A percentile compares a stretch with the other conserved stretches of the same genome.
These are phyloP conservation scores for Spergularia bocconei DNA, from an alignment of 148 eudicot genomes.

Conservation along the genomic window DNA sequence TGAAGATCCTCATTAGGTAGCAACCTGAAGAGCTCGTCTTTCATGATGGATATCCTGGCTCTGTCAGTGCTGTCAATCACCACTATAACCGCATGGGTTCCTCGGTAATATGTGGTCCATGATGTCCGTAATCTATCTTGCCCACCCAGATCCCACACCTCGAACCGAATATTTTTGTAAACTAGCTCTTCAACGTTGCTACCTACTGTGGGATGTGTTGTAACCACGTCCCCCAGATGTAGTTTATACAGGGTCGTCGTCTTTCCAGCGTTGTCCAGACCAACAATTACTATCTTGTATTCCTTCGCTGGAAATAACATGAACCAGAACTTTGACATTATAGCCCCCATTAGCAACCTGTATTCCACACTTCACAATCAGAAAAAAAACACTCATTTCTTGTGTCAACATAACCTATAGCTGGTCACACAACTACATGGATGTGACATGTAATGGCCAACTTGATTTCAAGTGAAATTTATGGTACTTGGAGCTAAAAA, in stretches of 20 bases:
- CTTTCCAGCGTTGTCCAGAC: conserved; percentile 96
- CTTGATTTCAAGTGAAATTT: too few species aligned
- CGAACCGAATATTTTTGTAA: conserved; percentile 92
- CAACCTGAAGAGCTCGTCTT: conserved; percentile 80
- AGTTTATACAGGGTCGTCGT: conserved; percentile 95
- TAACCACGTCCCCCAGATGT: conserved; percentile 91
- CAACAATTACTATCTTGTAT: conserved; percentile 91
- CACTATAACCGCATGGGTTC: conserved; percentile 87
- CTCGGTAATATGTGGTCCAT: conserved; percentile 97
- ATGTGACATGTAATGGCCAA: not conserved
- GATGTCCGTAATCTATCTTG: conserved; percentile 94
- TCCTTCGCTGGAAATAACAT: conserved; percentile 98
- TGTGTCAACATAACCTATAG: not conserved
- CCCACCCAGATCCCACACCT: conserved; percentile 99
- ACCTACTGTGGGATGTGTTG: conserved; percentile 98
- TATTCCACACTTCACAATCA: conserved; percentile 8
- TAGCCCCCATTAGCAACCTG: conserved; percentile 65
- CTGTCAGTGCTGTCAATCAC: conserved; percentile 95
- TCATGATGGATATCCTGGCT: conserved; percentile 77
- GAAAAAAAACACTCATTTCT: not conserved
- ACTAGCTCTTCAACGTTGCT: conserved; percentile 98
- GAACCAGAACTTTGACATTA: conserved; percentile 91
- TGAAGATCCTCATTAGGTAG: conserved; percentile 88
- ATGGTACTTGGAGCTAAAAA: too few species aligned
- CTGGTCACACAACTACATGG: not conserved